Evolutionary conservation across 306 rosid species (phyloP).

Genomic region (Coriaria nepalensis): DNA sequence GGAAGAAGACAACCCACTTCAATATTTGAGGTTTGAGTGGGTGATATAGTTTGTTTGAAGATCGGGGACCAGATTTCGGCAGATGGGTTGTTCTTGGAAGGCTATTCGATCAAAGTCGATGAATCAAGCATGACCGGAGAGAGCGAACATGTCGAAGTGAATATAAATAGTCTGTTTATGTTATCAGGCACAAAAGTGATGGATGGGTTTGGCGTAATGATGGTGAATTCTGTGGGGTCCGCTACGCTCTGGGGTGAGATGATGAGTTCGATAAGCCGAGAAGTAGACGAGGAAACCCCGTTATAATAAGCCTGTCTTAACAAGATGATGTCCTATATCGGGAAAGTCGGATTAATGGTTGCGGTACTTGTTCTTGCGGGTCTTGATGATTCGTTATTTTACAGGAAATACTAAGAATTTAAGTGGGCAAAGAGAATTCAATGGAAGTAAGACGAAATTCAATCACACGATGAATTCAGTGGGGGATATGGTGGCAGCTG

Average conservation of each 20-base stretch:
- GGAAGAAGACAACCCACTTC: slow-evolving; percentile 7
- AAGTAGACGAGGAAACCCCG: slow-evolving; percentile 11
- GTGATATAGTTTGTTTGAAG: slow-evolving; percentile 14
- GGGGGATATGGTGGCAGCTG: slow-evolving; percentile 9
- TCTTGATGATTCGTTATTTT: slow-evolving; percentile 14
- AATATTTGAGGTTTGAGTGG: slow-evolving; percentile 13
- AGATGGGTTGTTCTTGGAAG: slow-evolving; percentile 16
- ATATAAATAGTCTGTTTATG: slow-evolving; percentile 11
- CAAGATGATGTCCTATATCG: slow-evolving; percentile 12
- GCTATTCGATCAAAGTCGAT: slow-evolving; percentile 15
- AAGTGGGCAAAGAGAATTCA: slow-evolving; percentile 7
- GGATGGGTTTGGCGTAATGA: slow-evolving; percentile 18
- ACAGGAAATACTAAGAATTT: slow-evolving; percentile 13
- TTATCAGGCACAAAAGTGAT: slow-evolving; percentile 16
- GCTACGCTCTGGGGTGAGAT: slow-evolving; percentile 18
- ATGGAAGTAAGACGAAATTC: slow-evolving; percentile 14
- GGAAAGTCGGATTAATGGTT: slow-evolving; percentile 11
- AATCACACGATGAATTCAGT: slow-evolving; percentile 10
- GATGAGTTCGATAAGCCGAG: slow-evolving; percentile 15
- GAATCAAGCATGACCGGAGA: slow-evolving; percentile 21
- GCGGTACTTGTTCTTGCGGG: slow-evolving; percentile 13
- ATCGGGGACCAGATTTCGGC: slow-evolving; percentile 19
- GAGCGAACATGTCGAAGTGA: slow-evolving; percentile 8
- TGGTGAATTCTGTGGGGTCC: slow-evolving; percentile 18
- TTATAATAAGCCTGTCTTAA: slow-evolving; percentile 14